Evolutionary conservation across 352 stramenopile species (phyloP).

Genomic region (Pythium grandisporangium): DNA sequence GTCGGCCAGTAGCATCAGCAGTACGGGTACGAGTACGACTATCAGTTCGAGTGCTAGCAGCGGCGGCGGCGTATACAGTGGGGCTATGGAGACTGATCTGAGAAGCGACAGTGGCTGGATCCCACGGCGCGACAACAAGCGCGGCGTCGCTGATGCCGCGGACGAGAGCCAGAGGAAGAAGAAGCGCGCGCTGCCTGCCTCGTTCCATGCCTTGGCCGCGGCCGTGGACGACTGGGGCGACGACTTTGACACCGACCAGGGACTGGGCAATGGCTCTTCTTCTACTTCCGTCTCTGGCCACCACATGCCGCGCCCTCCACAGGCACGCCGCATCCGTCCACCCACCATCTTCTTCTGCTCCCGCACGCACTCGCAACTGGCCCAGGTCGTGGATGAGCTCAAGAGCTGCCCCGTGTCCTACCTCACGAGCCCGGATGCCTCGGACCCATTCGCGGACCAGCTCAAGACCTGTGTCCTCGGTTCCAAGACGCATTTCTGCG

Average conservation of each 20-base stretch:
- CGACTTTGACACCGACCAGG: slow-evolving; percentile 17
- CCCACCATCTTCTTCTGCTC: slow-evolving; percentile 84
- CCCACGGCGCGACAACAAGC: slow-evolving; percentile 35
- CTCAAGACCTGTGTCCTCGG: slow-evolving; percentile 78
- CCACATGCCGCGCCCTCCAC: no score
- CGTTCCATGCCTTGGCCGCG: slow-evolving; percentile 9
- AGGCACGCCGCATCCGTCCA: slow-evolving; percentile 20
- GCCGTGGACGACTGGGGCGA: neutral
- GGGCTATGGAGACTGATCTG: slow-evolving; percentile 5
- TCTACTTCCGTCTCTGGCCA: neutral
- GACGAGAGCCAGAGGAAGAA: slow-evolving; percentile 12
- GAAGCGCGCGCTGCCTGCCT: slow-evolving; percentile 13
- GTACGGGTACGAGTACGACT: no score
- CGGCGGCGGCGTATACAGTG: no score
- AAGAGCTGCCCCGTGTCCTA: slow-evolving; percentile 68
- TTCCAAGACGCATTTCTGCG: slow-evolving; percentile 73
- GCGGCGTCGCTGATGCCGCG: slow-evolving; percentile 1
- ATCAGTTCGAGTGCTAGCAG: no score
- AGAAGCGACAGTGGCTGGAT: no score
- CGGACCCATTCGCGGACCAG: slow-evolving; percentile 20
- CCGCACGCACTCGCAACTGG: slow-evolving; percentile 80
- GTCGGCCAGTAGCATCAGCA: no score
- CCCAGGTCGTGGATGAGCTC: slow-evolving; percentile 74
- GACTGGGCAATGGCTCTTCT: no score
- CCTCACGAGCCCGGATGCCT: slow-evolving; percentile 24